Base-by-base conservation (phyloP, 2,329 filamentous ascomycete species). In the Gnomoniopsis smithogilvyi region DNA sequence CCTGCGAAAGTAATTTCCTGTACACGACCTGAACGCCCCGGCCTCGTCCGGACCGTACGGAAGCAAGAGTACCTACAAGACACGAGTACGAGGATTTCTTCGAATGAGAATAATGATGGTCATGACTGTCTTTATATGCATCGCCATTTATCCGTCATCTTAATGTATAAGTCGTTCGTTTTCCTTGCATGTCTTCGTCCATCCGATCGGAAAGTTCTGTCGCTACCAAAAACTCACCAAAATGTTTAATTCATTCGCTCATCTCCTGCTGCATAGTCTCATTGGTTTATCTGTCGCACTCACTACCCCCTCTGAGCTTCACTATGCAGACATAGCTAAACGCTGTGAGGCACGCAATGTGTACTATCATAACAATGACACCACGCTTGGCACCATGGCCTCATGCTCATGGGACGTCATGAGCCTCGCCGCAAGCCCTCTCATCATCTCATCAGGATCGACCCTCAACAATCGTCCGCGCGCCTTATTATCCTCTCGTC, bases 371-470 rank as follows among this genome's bases (percentile, higher is more conserved):
- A 46, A 36, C 30, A 58, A 58, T 30, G 55, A 58, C 17, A 46
- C 48, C 4, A 36, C 26, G 14, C 33, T 58, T 6, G 48, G 48
- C 14, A 45, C 19, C 41, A 46, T 19, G 7, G 19, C 49, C n/a
- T 58, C 49, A 2, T 52, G 55, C 48, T 58, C 55, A 1, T 52
- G 49, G 48, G 47, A 58, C 30, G 55, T 58, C 10, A 51, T 58
- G 26, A 52, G 34, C 33, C 36, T 58, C 19, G 48, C 26, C 26
- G 55, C 55, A 26, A 11, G 45, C 19, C 30, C 48, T n/a, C 38
- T 14, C 38, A 15, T 41, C 38, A 41, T n/a, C 41, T 19, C 41
- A 11, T 19, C 17, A 14, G 15, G 36, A 14, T 15, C 36, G 17
- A 41, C 36, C 36, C 12, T 41, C 36, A 41, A 41, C 15, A 34